Conservation (phyloP, 768 basidiomycete species). For the Serendipita sp. region DNA sequence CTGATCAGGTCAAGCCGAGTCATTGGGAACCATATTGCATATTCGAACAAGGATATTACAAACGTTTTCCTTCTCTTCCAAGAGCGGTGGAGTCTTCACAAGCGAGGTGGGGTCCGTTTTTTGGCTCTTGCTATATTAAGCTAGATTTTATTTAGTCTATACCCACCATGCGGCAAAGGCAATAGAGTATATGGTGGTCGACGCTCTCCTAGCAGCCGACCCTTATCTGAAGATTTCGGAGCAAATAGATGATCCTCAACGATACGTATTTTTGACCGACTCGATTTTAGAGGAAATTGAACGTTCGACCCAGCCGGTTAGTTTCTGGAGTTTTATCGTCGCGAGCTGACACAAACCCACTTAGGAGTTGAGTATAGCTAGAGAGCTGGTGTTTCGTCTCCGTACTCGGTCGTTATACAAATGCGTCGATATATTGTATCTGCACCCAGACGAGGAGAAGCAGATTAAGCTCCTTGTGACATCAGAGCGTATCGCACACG, state of each 20-base stretch:
- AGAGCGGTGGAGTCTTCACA: slow-evolving; percentile 65
- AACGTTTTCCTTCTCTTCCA: slow-evolving; percentile 58
- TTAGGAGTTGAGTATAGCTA: slow-evolving; percentile 44
- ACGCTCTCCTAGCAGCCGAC: slow-evolving; percentile 56
- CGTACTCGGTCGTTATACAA: slow-evolving; percentile 48
- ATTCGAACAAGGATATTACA: slow-evolving; percentile 66
- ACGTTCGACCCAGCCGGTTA: slow-evolving; percentile 31
- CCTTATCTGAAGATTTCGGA: slow-evolving; percentile 42
- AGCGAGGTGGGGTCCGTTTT: slow-evolving; percentile 44
- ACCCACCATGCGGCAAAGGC: slow-evolving; percentile 37
- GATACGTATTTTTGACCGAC: slow-evolving; percentile 52
- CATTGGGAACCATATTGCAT: slow-evolving; percentile 58
- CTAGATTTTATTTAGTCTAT: neutral
- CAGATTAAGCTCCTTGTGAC: slow-evolving; percentile 19
- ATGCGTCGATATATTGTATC: slow-evolving; percentile 47
- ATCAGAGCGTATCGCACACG: slow-evolving; percentile 26
- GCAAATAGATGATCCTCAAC: slow-evolving; percentile 36
- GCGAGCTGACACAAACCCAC: slow-evolving; percentile 5
- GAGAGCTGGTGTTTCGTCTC: slow-evolving; percentile 45
- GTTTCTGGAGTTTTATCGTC: slow-evolving; percentile 11
- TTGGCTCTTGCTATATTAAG: neutral
- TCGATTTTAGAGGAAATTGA: slow-evolving; percentile 47
- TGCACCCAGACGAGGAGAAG: slow-evolving; percentile 20
- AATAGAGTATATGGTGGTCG: slow-evolving; percentile 74
- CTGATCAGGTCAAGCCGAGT: slow-evolving; percentile 62